These are phyloP conservation scores for Suhomyces choctaworum DNA, from an alignment of 1,139 yeast species.

Conservation along the genomic window DNA sequence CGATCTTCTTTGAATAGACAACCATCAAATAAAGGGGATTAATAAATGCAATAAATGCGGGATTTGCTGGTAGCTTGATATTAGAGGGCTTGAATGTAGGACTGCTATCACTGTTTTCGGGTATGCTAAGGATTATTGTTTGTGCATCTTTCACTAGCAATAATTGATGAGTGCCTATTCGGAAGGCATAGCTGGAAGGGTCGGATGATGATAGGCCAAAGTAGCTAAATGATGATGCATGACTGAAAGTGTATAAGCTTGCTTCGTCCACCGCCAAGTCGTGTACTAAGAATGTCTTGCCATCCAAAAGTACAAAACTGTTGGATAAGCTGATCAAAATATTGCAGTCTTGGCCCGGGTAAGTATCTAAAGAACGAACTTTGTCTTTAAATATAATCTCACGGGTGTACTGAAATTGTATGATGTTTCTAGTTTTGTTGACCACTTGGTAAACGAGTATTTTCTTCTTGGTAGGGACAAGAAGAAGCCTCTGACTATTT, in stretches of 20 bases:
- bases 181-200: constrained; percentile 24
- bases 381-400: constrained; percentile 36
- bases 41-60: constrained; percentile 34
- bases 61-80: constrained; percentile 31
- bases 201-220: constrained; percentile 25
- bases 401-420: constrained; percentile 27
- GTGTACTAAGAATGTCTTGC: constrained; percentile 19
- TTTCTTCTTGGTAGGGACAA: constrained; percentile 36
- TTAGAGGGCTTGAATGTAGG: constrained; percentile 21
- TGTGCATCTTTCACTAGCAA: constrained; percentile 25
- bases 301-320: constrained; percentile 32
- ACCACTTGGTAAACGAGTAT: constrained; percentile 29
- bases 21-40: constrained; percentile 50
- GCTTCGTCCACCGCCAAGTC: constrained; percentile 18
- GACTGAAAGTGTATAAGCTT: constrained; percentile 17
- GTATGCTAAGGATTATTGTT: constrained; percentile 19
- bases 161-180: constrained; percentile 17
- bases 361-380: constrained; percentile 22
- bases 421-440: constrained; percentile 34
- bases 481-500: constrained; percentile 22
- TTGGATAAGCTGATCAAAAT: constrained; percentile 29
- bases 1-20: constrained; percentile 41
- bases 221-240: constrained; percentile 24
- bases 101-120: constrained; percentile 6
- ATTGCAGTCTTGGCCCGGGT: constrained; percentile 13